Conservation (phyloP, 2,329 filamentous ascomycete species). For the Paecilomyces sp. region DNA sequence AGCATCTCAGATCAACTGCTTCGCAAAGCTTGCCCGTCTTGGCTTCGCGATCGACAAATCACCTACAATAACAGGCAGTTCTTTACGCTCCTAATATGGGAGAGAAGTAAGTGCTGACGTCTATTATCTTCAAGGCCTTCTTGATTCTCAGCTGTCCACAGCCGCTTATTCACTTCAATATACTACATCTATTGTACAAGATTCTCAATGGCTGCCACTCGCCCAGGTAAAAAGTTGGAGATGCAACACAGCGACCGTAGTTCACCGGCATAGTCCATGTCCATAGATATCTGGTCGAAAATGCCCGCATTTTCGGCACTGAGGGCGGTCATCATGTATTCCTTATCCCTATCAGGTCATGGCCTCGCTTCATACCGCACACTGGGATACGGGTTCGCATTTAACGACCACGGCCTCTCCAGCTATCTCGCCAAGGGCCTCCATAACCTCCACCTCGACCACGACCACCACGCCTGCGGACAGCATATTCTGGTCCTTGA, state of each 20-base stretch:
- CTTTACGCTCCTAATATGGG: too few species aligned
- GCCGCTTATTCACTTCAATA: not conserved
- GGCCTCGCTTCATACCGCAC: not conserved
- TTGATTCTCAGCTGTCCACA: not conserved
- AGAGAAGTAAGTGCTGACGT: too few species aligned
- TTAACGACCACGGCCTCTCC: conserved; percentile 8
- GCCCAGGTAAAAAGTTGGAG: too few species aligned
- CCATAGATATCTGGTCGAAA: not conserved
- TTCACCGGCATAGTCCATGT: not conserved
- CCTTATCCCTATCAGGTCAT: not conserved
- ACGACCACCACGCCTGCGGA: conserved; percentile 30
- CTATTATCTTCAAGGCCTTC: not conserved
- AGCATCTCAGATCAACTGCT: not conserved
- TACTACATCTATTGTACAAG: not conserved
- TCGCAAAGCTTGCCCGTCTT: not conserved
- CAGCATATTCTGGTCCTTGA: conserved; percentile 58
- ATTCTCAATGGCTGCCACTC: not conserved
- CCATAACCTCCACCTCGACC: conserved; percentile 17
- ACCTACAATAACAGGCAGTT: too few species aligned
- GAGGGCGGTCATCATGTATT: not conserved
- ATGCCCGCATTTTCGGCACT: not conserved
- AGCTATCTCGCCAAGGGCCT: conserved; percentile 11
- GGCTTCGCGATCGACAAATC: not conserved
- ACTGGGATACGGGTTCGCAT: not conserved
- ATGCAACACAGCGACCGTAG: not conserved